phyloP scores from a whole-genome alignment of 78 protist genomes.

The Diacronema lutheri region DNA sequence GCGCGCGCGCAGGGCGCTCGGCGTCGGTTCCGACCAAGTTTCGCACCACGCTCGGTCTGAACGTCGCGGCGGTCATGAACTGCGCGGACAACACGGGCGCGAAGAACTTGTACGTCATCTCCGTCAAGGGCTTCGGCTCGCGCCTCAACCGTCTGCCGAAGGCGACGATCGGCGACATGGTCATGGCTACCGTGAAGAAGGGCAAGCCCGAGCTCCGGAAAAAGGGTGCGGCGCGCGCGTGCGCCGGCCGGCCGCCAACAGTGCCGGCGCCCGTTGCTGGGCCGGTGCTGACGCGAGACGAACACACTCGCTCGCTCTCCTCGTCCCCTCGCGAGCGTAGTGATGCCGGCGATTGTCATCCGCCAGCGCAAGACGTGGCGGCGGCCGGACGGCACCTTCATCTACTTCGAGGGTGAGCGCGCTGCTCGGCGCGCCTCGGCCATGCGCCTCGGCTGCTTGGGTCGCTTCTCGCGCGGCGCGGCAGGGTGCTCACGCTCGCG shows the following conservation, averaged over 20 bases:
- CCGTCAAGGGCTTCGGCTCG: slow-evolving; percentile 92
- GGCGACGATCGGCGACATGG: slow-evolving; percentile 96
- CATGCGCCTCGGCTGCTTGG: background rate
- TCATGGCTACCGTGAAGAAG: slow-evolving; percentile 96
- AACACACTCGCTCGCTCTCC: background rate
- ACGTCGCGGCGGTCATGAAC: slow-evolving; percentile 96
- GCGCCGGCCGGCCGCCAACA: too few species aligned
- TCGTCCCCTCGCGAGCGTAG: background rate
- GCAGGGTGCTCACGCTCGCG: too few species aligned
- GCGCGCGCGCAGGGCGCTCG: slow-evolving; percentile 51
- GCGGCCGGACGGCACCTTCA: slow-evolving; percentile 84
- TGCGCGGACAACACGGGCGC: slow-evolving; percentile 99
- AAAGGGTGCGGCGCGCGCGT: slow-evolving; percentile 75
- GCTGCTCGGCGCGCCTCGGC: background rate
- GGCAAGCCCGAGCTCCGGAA: slow-evolving; percentile 98
- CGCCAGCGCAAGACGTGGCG: slow-evolving; percentile 97
- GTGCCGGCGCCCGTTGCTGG: too few species aligned
- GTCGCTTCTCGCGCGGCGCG: too few species aligned
- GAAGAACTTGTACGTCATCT: slow-evolving; percentile 97
- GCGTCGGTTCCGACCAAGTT: slow-evolving; percentile 78
- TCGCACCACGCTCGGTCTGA: slow-evolving; percentile 83
- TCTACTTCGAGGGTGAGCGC: slow-evolving; percentile 87
- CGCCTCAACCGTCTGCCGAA: slow-evolving; percentile 95
- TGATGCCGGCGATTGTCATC: slow-evolving; percentile 91
- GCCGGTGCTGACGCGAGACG: background rate